Evolutionary conservation across 768 basidiomycete species (phyloP), one percentile per base, ranked within the genome.

Genomic region (Gautieria morchelliformis): DNA sequence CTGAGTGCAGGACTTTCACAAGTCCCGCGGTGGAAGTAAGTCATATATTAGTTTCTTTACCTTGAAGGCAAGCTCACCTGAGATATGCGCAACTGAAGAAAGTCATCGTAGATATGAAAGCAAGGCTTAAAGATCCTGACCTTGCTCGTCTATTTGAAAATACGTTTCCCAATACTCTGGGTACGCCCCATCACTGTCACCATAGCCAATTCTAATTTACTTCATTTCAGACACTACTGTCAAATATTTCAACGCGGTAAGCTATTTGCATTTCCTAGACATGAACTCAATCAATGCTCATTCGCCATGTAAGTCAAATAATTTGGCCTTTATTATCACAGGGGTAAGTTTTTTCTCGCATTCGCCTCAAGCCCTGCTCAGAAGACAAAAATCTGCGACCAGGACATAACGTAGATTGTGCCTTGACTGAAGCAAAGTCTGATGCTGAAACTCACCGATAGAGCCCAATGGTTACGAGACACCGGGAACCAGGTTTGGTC

Each of bases 391-490:
- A 22, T 37, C 47, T 46, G 8, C 42, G 6, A 33, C 12, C 50
- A 86, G 84, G 85, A 89, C 65, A 87, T 89, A 63, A 84, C 83
- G 87, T 88, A 67, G 49, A 82, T 73, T 11, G 46, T 20, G 14
- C 19, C 46, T 17, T 42, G 20, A 19, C 35, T 14, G 51, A 39
- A 59, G 45, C 35, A 19, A n/a, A 45, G 22, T 19, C 22, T 22
- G 33, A 54, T 33, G 37, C 52, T 64, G 35, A 66, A 37, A 39
- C 40, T 4, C 57, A 41, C 5, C 14, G 50, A 41, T 58, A 89
- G 87, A 33, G 88, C 88, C 3, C 87, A 89, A 64, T 90, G 88
- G 88, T 74, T 90, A 39, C 83, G 88, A 51, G 87, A 90, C 65
- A 87, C 88, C 20, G 84, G 81, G 24, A 90, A 89, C 65, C 87